Base-by-base conservation (phyloP, 371 early-diverging fungal genomes). In the Conidiobolus incongruus region DNA sequence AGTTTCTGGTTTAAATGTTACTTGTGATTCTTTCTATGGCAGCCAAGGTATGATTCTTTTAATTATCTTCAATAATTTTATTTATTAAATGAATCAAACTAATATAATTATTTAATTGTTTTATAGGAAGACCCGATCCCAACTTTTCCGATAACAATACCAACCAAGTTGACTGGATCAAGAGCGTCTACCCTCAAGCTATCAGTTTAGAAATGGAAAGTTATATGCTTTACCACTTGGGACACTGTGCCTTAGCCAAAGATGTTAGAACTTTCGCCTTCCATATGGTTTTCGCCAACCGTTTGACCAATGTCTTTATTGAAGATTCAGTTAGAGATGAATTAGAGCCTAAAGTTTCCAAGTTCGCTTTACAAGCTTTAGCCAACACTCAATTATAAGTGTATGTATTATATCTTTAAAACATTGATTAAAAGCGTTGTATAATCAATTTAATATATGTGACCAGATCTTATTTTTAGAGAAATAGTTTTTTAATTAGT, bases 141-240 rank as follows among this genome's bases (percentile, higher is more conserved):
- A 54, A 62, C 23, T 91, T 92, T 53, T 58, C 65, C 56, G 95
- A 92, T 52, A 65, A 63, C 31, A 94, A 91, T 58, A 54, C 66
- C 12, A 43, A 52, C 1, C 55, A 89, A 7, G 49, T 94, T 28
- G 51, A 55, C 4, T 46, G 60, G 2, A 53, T 68, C 24, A 24
- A 76, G 23, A 44, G 40, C 0, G 42, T 48, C 7, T 48, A 53
- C 45, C 82, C 81, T 13, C 57, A 62, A 12, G 70, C 72, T 0
- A 54, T 66, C 40, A 78, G 79, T 0, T 55, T 91, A 16, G 91
- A 94, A 57, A 94, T 94, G 95, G 95, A 94, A 57, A 72, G 77
- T 0, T 81, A 72, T 42, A 74, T 72, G 69, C 51, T 93, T 31
- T 77, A 78, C 60, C 91, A 91, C 50, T 53, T 91, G 28, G 89